Base-by-base conservation (phyloP, 1,139 yeast genomes). In the Pichia sp. region DNA sequence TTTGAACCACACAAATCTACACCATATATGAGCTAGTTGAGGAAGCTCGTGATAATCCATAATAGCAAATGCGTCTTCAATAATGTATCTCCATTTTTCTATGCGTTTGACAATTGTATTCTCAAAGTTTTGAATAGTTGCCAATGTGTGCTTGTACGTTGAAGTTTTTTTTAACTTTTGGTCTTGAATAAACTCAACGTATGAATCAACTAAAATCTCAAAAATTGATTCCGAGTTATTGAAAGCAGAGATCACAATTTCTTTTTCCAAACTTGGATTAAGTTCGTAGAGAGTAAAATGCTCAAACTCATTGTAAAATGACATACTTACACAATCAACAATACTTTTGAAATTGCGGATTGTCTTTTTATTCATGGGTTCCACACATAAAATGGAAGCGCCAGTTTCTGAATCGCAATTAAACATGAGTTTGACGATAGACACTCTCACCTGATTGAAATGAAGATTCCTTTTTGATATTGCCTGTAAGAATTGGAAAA, bases 141-240 rank as follows among this genome's bases (percentile, higher is more conserved):
- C 72, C 6, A 71, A 58, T 2, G 63, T 63, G 8, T 70, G 47
- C 58, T 60, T 61, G 38, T 60, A 67, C 68, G 56, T 50, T 46
- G 49, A 34, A 10, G 49, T 45, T 55, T 55, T 57, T 64, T 54
- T 69, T 58, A 50, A 71, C 62, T 60, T 73, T 70, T 42, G 63
- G 55, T 63, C 75, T 70, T 51, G 70, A 54, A 38, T 66, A 57
- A 63, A 50, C 8, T 62, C 56, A n/a, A 78, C 69, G 59, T 71
- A 78, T 2, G 63, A 59, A 63, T 88, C 88, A 0, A 83, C 75
- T 33, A 86, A 66, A 0, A 85, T 61, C 62, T 88, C 96, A 60
- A 75, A 77, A 0, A 85, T 64, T 0, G 80, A 72, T 20, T 72
- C 62, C 16, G 70, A 60, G 5, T 68, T 54, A 14, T 57, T 58